phyloP scores from a whole-genome alignment of 805 yeast genomes.

The Yarrowia phangngaensis region DNA sequence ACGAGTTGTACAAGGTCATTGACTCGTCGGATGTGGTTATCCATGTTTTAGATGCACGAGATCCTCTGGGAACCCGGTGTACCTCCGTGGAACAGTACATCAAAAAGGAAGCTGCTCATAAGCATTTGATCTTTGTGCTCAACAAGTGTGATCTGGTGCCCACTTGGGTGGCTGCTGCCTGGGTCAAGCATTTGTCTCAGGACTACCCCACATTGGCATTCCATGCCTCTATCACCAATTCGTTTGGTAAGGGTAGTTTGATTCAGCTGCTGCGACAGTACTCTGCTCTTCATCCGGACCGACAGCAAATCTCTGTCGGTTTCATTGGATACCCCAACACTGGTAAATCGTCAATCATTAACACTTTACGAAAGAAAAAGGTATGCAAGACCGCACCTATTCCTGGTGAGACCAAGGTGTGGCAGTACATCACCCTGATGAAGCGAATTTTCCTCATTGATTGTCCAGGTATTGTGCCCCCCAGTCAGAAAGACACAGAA shows the following conservation, averaged over 20 bases:
- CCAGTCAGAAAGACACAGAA: conserved; percentile 81
- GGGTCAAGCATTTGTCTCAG: conserved; percentile 94
- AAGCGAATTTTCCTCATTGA: conserved; percentile 91
- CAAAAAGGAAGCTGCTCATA: conserved; percentile 90
- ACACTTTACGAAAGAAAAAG: conserved; percentile 88
- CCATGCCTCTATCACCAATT: conserved; percentile 95
- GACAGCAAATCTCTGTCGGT: conserved; percentile 95
- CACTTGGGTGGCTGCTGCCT: conserved; percentile 99
- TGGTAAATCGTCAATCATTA: conserved; percentile 95
- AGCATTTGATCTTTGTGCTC: conserved; percentile 88
- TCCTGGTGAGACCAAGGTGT: conserved; percentile 98
- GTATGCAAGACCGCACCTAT: conserved; percentile 97
- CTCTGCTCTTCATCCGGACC: conserved; percentile 81
- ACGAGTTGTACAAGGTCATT: conserved; percentile 91
- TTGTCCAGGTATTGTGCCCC: conserved; percentile 99
- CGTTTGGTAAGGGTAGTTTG: conserved; percentile 95
- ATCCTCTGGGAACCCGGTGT: conserved; percentile 95
- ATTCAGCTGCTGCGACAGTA: conserved; percentile 92
- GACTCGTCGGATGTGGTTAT: conserved; percentile 97
- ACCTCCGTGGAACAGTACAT: conserved; percentile 88
- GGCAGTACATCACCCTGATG: conserved; percentile 98
- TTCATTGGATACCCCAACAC: conserved; percentile 97
- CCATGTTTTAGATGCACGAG: conserved; percentile 95
- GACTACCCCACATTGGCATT: conserved; percentile 93
- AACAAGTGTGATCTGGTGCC: conserved; percentile 98